Base-by-base conservation (phyloP, 306 rosid genomes). In the Cercis canadensis region DNA sequence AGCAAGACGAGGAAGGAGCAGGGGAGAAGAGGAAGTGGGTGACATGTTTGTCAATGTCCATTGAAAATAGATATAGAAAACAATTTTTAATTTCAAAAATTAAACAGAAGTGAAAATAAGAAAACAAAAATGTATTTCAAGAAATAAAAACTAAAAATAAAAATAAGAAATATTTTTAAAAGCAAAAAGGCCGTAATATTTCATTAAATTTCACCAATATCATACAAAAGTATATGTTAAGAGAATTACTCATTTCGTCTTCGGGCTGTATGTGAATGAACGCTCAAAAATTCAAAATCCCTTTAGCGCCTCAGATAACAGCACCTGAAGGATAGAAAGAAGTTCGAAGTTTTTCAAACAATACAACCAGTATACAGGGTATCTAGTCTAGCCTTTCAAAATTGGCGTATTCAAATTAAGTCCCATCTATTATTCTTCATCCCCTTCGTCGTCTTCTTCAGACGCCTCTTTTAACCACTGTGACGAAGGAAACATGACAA, bases 391-490 rank as follows among this genome's bases (percentile, higher is more conserved):
- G 29, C 65, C 72, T 21, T 19, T 31, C 63, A 11, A 72, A 66
- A 61, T 8, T 33, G 24, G 21, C 12, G 43, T n/a, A n/a, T 62
- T 43, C 11, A 32, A 57, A 49, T 49, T 44, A 18, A 55, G 57
- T 45, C 69, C 43, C 62, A 18, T 36, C 76, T 67, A 5, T 4
- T 15, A 82, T 55, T 80, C 87, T 19, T 79, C 73, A 44, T 92
- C 79, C 0, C 86, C 91, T 0, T 85, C 97, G 4, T 89, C 99
- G 4, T 89, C 99, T 81, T 94, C 97, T 79, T 95, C 99, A 0
- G 93, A 54, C 6, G 99, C 96, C 55, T 82, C 96, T 82, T 76
- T 87, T 77, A 95, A 69, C 99, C 97, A 95, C 97, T 92, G 80
- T 37, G 78, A 44, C 65, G 16, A 74, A 41, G 37, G 29, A 78